phyloP scores from a whole-genome alignment of 192 early-diverging fungal species.

The Phycomyces nitens region DNA sequence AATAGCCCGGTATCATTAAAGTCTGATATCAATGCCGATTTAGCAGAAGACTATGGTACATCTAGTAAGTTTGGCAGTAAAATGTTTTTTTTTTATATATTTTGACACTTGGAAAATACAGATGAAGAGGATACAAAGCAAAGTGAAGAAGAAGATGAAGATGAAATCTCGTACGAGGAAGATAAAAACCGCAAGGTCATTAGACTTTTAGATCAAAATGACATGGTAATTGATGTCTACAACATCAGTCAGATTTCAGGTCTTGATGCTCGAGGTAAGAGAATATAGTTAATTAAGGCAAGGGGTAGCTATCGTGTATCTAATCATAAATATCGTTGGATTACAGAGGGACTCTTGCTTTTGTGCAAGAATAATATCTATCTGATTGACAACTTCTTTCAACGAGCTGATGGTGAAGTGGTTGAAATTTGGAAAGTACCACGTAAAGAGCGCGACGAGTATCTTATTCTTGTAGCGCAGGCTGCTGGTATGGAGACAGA shows the following conservation, averaged over 20 bases:
- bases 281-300: no score
- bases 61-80: background rate
- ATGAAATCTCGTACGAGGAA: conserved; percentile 56
- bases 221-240: conserved; percentile 66
- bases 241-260: conserved; percentile 66
- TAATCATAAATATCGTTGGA: no score
- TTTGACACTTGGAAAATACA: background rate
- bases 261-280: conserved; percentile 63
- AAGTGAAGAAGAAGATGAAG: conserved; percentile 37
- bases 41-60: background rate
- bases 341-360: conserved; percentile 59
- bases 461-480: conserved; percentile 50
- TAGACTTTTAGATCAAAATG: conserved; percentile 64
- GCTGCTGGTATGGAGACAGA: conserved; percentile 43
- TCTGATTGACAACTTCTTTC: conserved; percentile 68
- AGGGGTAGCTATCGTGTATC: no score
- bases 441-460: conserved; percentile 56
- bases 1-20: background rate
- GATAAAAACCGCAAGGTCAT: conserved; percentile 69
- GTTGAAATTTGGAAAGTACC: conserved; percentile 73
- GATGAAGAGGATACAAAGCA: conserved; percentile 17
- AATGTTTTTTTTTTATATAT: background rate
- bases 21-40: background rate
- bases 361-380: conserved; percentile 72
- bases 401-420: conserved; percentile 57